Evolutionary conservation across 2,329 filamentous ascomycete genomes (phyloP).

Genomic region (Akanthomyces uredinophilus): DNA sequence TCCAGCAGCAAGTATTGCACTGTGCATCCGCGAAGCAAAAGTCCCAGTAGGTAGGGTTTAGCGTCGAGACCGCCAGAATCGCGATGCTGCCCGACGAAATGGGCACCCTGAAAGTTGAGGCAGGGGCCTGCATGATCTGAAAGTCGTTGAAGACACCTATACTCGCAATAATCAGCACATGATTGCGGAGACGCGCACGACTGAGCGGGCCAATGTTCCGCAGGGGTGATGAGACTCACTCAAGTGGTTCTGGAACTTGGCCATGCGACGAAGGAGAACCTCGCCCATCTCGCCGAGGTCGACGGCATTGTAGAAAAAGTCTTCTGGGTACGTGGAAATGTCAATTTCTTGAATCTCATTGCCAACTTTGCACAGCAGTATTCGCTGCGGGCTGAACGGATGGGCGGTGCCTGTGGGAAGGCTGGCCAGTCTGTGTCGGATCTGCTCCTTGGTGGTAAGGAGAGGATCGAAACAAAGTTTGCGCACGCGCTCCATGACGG

Average conservation of each 20-base stretch:
- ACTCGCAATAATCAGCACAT: not conserved
- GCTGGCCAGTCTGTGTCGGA: constrained; percentile 15
- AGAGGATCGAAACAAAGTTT: constrained; percentile 19
- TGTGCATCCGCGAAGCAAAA: constrained; percentile 18
- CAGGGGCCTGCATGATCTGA: not conserved
- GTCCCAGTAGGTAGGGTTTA: constrained; percentile 17
- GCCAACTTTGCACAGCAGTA: constrained; percentile 15
- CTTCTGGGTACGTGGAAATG: constrained; percentile 16
- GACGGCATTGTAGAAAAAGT: constrained; percentile 20
- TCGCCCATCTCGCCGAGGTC: constrained; percentile 20
- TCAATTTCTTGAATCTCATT: constrained; percentile 18
- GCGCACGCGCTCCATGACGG: constrained; percentile 16
- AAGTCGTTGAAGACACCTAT: not conserved
- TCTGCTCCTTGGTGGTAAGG: constrained; percentile 16
- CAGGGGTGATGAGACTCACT: constrained; percentile 5
- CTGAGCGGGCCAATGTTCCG: not conserved
- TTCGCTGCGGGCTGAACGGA: constrained; percentile 18
- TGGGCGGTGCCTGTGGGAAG: constrained; percentile 19
- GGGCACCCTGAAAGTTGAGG: not conserved
- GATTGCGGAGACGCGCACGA: too few species aligned
- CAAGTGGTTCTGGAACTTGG: constrained; percentile 8
- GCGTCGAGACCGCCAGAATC: constrained; percentile 17
- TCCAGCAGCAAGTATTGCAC: constrained; percentile 16
- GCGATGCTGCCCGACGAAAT: constrained; percentile 13
- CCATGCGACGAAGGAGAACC: constrained; percentile 17